A percentile compares a stretch with the other conserved stretches of the same genome.
Conservation (phyloP, 1,139 yeast species). For the Yamadazyma dushanensis region DNA sequence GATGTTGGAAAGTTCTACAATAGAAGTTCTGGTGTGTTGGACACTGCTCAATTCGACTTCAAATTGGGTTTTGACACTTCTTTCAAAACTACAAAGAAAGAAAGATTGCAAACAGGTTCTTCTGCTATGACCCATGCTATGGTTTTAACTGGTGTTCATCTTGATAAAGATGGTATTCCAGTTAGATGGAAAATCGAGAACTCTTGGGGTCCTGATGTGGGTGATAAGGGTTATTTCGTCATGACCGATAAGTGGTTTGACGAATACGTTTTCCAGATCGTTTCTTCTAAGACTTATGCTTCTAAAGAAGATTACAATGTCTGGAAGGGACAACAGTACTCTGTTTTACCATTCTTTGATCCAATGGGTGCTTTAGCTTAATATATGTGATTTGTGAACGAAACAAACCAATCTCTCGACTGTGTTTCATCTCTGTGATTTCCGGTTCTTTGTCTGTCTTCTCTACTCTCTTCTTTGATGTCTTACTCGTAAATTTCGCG, state of each 20-base stretch:
- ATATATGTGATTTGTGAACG: no score
- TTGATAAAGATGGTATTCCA: constrained; percentile 46
- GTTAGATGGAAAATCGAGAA: constrained; percentile 81
- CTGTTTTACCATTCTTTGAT: constrained; percentile 72
- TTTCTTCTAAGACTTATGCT: constrained; percentile 57
- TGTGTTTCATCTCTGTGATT: no score
- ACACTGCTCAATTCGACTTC: constrained; percentile 66
- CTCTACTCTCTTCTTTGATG: neutral
- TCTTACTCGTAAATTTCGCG: neutral
- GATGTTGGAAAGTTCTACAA: constrained; percentile 78
- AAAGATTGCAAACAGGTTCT: constrained; percentile 54
- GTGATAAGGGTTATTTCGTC: constrained; percentile 71
- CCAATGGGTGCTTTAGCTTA: constrained; percentile 85
- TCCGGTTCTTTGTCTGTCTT: neutral
- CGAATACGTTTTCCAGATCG: constrained; percentile 83
- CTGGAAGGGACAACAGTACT: constrained; percentile 53
- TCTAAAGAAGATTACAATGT: constrained; percentile 43
- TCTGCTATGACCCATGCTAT: constrained; percentile 85
- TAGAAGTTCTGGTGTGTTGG: constrained; percentile 65
- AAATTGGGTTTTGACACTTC: constrained; percentile 59
- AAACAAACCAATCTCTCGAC: no score
- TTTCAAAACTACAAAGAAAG: constrained; percentile 50
- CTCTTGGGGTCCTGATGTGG: constrained; percentile 80
- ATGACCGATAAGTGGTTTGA: constrained; percentile 85
- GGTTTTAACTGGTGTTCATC: constrained; percentile 74